Conservation (phyloP, 2,329 filamentous ascomycete species). For the Scedosporium dehoogii region DNA sequence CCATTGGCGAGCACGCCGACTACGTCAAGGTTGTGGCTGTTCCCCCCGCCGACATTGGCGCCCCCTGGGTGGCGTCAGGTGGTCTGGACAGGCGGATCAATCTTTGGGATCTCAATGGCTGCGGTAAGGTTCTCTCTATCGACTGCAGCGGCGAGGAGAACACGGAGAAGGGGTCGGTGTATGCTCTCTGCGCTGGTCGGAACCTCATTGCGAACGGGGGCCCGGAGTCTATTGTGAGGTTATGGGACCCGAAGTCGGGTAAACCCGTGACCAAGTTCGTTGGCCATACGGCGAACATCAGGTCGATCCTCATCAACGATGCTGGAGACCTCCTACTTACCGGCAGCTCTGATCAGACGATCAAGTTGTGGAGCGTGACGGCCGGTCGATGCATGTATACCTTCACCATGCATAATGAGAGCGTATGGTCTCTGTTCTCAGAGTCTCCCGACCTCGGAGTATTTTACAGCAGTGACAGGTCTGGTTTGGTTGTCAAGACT, state of each 20-base stretch:
- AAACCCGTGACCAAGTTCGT: constrained; percentile 93
- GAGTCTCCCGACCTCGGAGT: constrained; percentile 75
- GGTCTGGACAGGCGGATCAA: constrained; percentile 87
- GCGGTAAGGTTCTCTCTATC: constrained; percentile 78
- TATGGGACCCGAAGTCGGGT: constrained; percentile 86
- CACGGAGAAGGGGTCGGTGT: constrained; percentile 86
- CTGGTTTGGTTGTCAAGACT: constrained; percentile 90
- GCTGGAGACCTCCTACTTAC: constrained; percentile 87
- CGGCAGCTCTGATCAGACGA: constrained; percentile 88
- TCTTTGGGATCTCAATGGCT: constrained; percentile 87
- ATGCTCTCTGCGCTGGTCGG: constrained; percentile 72
- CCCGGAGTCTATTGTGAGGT: constrained; percentile 81
- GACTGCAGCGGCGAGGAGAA: constrained; percentile 75
- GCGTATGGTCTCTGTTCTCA: constrained; percentile 92
- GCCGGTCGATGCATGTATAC: constrained; percentile 96
- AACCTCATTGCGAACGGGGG: constrained; percentile 84
- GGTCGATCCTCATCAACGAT: constrained; percentile 81
- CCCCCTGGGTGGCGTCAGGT: constrained; percentile 86
- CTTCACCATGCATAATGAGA: constrained; percentile 97
- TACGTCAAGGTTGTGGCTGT: constrained; percentile 93
- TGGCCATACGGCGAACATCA: constrained; percentile 89
- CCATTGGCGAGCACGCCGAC: constrained; percentile 87
- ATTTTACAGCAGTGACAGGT: constrained; percentile 92
- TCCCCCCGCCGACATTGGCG: constrained; percentile 47
- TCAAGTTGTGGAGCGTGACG: constrained; percentile 96